Evolutionary conservation across 2,329 filamentous ascomycete species (phyloP).

Genomic region (Magnaporthales sp.): DNA sequence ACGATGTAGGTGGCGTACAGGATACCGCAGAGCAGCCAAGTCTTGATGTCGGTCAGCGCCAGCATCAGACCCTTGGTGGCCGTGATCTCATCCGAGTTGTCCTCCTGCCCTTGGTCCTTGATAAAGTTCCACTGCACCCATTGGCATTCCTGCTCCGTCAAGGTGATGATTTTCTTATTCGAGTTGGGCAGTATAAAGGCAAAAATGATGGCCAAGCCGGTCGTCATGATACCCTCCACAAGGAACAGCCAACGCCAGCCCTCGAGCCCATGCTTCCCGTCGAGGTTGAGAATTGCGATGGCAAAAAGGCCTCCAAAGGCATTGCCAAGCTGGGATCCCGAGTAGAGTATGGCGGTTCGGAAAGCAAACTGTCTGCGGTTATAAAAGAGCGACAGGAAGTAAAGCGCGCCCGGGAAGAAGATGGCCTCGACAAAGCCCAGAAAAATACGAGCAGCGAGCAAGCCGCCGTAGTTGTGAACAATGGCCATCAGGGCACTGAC

Average conservation of each 20-base stretch:
- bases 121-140: constrained; percentile 15
- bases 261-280: constrained; percentile 14
- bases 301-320: constrained; percentile 27
- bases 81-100: constrained; percentile 18
- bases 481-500: constrained; percentile 40
- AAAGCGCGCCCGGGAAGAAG: constrained; percentile 39
- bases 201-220: constrained; percentile 12
- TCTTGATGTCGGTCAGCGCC: constrained; percentile 24
- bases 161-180: constrained; percentile 12
- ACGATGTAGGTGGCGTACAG: constrained; percentile 21
- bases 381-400: constrained; percentile 30
- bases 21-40: constrained; percentile 25
- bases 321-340: constrained; percentile 21
- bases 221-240: constrained; percentile 16
- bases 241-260: constrained; percentile 23
- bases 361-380: constrained; percentile 26
- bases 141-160: constrained; percentile 13
- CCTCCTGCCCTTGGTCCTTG: constrained; percentile 13
- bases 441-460: constrained; percentile 37
- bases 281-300: constrained; percentile 19
- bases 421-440: constrained; percentile 47
- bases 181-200: constrained; percentile 16
- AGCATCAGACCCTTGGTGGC: constrained; percentile 19
- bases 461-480: constrained; percentile 30
- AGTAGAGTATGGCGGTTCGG: constrained; percentile 23